Evolutionary conservation across 1,284 basidiomycete genomes (phyloP), one percentile per base, ranked within the genome.

Genomic region (Microbotryum violaceum): DNA sequence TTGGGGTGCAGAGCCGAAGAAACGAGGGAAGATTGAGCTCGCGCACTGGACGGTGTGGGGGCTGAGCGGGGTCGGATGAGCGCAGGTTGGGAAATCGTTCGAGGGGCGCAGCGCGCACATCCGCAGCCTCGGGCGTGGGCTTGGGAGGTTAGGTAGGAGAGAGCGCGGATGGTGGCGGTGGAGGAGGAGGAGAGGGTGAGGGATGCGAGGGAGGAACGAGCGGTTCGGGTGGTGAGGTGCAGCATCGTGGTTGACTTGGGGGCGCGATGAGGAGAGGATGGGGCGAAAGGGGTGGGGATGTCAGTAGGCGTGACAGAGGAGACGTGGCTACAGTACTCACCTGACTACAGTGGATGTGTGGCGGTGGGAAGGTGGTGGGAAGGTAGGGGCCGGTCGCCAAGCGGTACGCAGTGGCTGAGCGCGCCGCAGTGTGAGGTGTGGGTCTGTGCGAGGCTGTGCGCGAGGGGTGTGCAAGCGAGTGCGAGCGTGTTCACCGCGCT

Each of bases 61-160:
- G 53, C 2, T 23, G 58, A 27, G 5, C 48, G 52, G 21, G 31
- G 58, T n/a, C 46, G 25, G 21, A 60, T 42, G 49, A 60, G 54
- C 2, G 58, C 56, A 23, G 53, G 49, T 37, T 49, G 29, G 8
- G 64, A 42, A 21, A 45, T 52, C 2, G 54, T 21, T 4, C 57
- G 23, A 1, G 61, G 50, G 2, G 65, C 65, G 29, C 65, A 66
- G 9, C 65, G 46, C 2, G 61, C 56, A 49, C 61, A 70, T 18
- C 60, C 63, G 49, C 59, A 67, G 31, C 47, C 48, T 54, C 52
- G 60, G 37, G 62, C 59, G 44, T 61, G 61, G 25, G 50, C 45
- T 44, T 31, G 51, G 23, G 48, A 23, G 33, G 56, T 48, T 48
- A 63, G 46, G 55, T 51, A 49, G 18, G 64, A 65, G 33, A 57